These are phyloP conservation scores for Teratosphaeria gauchensis DNA, from an alignment of 2,329 filamentous ascomycete species.

Conservation along the genomic window DNA sequence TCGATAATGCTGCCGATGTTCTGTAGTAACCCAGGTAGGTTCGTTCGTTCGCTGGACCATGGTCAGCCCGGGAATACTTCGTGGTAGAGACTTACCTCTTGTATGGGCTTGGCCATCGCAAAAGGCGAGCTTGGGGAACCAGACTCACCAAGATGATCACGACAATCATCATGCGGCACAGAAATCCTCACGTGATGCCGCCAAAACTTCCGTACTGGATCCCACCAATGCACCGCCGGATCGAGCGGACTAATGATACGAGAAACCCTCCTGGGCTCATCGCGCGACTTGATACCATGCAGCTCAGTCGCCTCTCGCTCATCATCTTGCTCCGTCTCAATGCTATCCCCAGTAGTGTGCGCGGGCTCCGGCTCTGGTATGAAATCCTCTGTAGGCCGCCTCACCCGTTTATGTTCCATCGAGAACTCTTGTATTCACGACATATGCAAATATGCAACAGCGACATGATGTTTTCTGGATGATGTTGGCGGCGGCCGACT, in stretches of 20 bases:
- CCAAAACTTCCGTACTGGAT: slow-evolving; percentile 38
- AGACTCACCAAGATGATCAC: slow-evolving; percentile 48
- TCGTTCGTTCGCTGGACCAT: slow-evolving; percentile 66
- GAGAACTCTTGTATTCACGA: not conserved
- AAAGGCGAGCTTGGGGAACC: too few relatives aligned
- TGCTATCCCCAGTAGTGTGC: not conserved
- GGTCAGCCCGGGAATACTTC: too few relatives aligned
- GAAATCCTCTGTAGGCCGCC: not conserved
- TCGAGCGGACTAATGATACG: slow-evolving; percentile 2
- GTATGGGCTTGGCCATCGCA: too few relatives aligned
- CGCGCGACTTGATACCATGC: slow-evolving; percentile 4
- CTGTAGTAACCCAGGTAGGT: slow-evolving; percentile 66
- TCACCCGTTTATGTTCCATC: not conserved
- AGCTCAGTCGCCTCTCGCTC: slow-evolving; percentile 27
- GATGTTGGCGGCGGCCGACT: not conserved
- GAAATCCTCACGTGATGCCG: slow-evolving; percentile 39
- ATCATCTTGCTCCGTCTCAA: not conserved
- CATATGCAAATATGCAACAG: too few relatives aligned
- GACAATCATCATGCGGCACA: slow-evolving; percentile 41
- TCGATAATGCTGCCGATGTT: slow-evolving; percentile 59
- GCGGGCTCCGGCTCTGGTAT: not conserved
- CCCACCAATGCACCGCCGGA: slow-evolving; percentile 26
- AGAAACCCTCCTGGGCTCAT: not conserved
- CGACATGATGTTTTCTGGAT: not conserved
- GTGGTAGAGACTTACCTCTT: too few relatives aligned